These are phyloP conservation scores for Senecio squalidus DNA, from an alignment of 140 eudicot genomes.

Conservation along the genomic window DNA sequence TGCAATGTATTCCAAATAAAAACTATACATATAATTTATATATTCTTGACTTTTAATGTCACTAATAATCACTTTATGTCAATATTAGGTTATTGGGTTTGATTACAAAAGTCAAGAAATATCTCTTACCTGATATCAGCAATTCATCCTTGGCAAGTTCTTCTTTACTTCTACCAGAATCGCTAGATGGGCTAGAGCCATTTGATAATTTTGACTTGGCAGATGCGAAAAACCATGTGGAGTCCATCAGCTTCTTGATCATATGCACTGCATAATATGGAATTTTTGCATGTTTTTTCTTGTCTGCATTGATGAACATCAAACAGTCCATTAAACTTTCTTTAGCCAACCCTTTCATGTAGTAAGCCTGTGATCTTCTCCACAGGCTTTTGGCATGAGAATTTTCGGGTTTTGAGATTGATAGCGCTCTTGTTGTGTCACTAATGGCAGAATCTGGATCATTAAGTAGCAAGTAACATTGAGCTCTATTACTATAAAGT, in stretches of 20 bases:
- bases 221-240: conserved; percentile 79
- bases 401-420: conserved; percentile 82
- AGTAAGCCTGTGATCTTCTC: conserved; percentile 99
- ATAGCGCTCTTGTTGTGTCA: conserved; percentile 85
- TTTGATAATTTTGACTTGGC: conserved; percentile 33
- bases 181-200: conserved; percentile 11
- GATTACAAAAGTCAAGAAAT: background rate
- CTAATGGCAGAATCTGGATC: conserved; percentile 56
- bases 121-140: conserved; percentile 37
- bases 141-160: conserved; percentile 22
- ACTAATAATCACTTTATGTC: too few species aligned
- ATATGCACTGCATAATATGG: conserved; percentile 96
- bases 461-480: conserved; percentile 53
- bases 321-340: conserved; percentile 95
- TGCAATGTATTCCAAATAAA: too few species aligned
- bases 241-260: conserved; percentile 95
- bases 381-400: conserved; percentile 93
- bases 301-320: conserved; percentile 68
- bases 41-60: too few species aligned
- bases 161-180: conserved; percentile 12
- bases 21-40: too few species aligned
- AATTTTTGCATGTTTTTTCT: conserved; percentile 74
- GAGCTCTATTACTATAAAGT: conserved; percentile 73
- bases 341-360: conserved; percentile 87
- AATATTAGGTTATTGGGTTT: too few species aligned